Conservation (phyloP, 805 yeast genomes). For the Ogataea sp. region DNA sequence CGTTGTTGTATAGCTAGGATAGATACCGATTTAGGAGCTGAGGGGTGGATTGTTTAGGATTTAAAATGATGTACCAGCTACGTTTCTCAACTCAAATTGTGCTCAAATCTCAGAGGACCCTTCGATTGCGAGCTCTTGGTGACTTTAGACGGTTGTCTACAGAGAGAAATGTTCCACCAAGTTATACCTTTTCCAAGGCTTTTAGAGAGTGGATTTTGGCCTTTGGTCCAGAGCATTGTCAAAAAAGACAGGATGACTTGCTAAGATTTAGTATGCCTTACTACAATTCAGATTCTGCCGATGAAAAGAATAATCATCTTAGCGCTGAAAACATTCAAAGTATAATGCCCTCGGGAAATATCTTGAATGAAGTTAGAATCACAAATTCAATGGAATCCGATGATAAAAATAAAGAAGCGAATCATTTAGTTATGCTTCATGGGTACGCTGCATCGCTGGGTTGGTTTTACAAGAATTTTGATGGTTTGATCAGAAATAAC, state of each 20-base stretch:
- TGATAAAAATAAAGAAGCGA: neutral
- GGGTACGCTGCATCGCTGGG: constrained; percentile 53
- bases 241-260: constrained; percentile 1
- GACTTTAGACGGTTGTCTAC: neutral
- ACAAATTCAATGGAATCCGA: constrained; percentile 8
- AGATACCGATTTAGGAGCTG: no score
- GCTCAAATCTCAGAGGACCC: no score
- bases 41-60: no score
- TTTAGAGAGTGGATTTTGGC: neutral
- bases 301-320: neutral
- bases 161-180: neutral
- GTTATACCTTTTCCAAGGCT: neutral
- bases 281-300: neutral
- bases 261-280: neutral
- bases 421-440: constrained; percentile 43
- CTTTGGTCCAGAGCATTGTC: neutral
- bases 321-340: neutral
- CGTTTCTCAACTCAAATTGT: no score
- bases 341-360: constrained; percentile 3
- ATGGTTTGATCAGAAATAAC: constrained; percentile 28
- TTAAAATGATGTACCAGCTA: no score
- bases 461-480: constrained; percentile 47
- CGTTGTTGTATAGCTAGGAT: no score
- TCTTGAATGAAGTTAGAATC: constrained; percentile 20
- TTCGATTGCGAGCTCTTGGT: no score